These are phyloP conservation scores for Pichia sporocuriosa DNA, from an alignment of 805 yeast species.

Conservation along the genomic window DNA sequence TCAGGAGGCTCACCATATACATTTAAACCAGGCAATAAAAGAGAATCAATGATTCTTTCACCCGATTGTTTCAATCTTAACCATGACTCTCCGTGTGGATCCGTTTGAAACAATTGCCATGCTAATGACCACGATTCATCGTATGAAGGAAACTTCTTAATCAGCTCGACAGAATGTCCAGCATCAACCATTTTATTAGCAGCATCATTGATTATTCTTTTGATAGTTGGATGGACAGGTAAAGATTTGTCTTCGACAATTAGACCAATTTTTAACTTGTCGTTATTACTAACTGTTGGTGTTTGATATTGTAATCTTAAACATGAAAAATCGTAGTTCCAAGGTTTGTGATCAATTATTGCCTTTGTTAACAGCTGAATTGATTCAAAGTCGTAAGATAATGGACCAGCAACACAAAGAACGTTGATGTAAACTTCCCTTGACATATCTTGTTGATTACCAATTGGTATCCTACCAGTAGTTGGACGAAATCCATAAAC, in stretches of 20 bases:
- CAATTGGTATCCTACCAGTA: constrained; percentile 41
- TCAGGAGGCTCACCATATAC: constrained; percentile 37
- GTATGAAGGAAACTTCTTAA: neutral
- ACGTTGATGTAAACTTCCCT: constrained; percentile 58
- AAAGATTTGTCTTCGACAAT: constrained; percentile 58
- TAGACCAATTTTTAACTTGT: constrained; percentile 49
- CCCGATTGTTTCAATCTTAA: neutral
- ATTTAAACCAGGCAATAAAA: constrained; percentile 51
- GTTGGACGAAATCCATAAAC: constrained; percentile 56
- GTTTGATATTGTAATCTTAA: constrained; percentile 48
- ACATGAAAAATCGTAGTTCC: constrained; percentile 41
- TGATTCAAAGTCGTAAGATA: constrained; percentile 58
- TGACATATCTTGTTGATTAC: constrained; percentile 45
- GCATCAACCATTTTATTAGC: neutral
- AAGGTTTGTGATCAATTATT: constrained; percentile 53
- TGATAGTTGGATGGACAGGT: constrained; percentile 61
- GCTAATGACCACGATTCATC: constrained; percentile 1
- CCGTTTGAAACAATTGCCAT: neutral
- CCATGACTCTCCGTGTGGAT: neutral
- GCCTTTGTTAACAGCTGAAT: constrained; percentile 58
- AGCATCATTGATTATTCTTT: constrained; percentile 35
- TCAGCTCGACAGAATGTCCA: neutral
- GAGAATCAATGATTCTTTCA: constrained; percentile 50
- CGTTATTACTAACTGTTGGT: constrained; percentile 31
- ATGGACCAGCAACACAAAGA: constrained; percentile 58